Percentiles rank a stretch among this genome's conserved stretches.
These are phyloP conservation scores for Mikania micrantha DNA, from an alignment of 129 eudicot species.

Conservation along the genomic window DNA sequence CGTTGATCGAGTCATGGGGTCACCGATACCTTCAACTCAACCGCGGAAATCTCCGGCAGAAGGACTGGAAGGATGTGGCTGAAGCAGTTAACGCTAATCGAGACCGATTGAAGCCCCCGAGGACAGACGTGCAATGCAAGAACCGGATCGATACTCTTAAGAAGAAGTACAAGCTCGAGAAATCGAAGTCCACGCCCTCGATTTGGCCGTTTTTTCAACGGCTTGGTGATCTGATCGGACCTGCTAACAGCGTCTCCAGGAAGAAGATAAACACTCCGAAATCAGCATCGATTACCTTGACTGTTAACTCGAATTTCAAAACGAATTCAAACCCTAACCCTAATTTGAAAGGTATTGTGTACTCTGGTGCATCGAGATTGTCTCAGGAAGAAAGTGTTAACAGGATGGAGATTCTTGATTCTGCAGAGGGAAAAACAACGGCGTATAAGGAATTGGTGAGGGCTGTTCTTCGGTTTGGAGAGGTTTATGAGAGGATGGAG, in stretches of 20 bases:
- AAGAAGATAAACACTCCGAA: conserved; percentile 7
- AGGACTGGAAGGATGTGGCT: conserved; percentile 51
- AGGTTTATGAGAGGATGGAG: conserved; percentile 51
- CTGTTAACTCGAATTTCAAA: conserved; percentile 14
- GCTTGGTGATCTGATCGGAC: conserved; percentile 33
- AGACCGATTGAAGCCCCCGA: conserved; percentile 24
- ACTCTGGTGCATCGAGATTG: conserved; percentile 31
- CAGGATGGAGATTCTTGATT: conserved; percentile 27
- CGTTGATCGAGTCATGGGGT: conserved; percentile 57
- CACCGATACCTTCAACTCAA: conserved; percentile 44
- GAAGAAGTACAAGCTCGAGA: conserved; percentile 61
- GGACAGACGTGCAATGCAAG: conserved; percentile 58
- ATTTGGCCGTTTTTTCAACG: conserved; percentile 42
- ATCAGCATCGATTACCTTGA: conserved; percentile 11
- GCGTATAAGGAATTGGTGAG: conserved; percentile 39
- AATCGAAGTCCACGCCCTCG: conserved; percentile 29
- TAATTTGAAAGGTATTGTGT: conserved; percentile 4
- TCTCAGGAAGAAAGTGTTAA: conserved; percentile 31
- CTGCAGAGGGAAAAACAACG: conserved; percentile 24
- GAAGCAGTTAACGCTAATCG: conserved; percentile 41
- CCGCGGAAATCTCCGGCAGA: conserved; percentile 57
- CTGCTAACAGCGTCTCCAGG: conserved; percentile 9
- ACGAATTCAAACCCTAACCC: conserved; percentile 27
- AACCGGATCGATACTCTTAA: conserved; percentile 52
- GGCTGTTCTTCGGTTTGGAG: conserved; percentile 41